Evolutionary conservation across 305 asterid genomes (phyloP), one percentile per base, ranked within the genome.

Genomic region (Fraxinus sp.): DNA sequence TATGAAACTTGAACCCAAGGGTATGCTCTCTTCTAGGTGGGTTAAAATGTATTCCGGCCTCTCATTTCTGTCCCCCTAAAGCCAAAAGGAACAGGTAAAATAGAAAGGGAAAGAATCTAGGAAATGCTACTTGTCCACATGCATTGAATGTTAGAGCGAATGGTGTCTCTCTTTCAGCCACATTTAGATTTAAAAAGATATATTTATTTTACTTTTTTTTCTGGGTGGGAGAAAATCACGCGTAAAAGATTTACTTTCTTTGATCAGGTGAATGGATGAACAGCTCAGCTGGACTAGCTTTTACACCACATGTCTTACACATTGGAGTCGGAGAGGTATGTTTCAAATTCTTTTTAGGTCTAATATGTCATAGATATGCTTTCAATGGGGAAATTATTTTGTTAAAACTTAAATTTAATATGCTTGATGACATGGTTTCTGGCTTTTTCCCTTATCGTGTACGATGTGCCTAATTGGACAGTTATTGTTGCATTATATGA

Each of bases 201-300:
- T 5, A 0, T 26, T 13, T 76, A n/a, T 18, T 77, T 3, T 62
- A 24, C 1, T 0, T 36, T 36, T 49, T 6, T 18, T 33, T 14
- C 13, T 14, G 32, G 57, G 39, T 16, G 71, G 30, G 33, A 24
- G 35, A 64, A 64, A 64, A 10, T 24, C 13, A 9, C 6, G 36
- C 4, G 8, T 66, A 26, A 66, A 66, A 66, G 33, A 35, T 33
- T 33, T 7, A 18, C 22, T 74, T 83, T 81, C 14, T 76, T 71
- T 39, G 33, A 64, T 26, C 84, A 92, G 95, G 95, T 85, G 94
- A 92, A 66, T 92, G 95, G 95, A 90, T 90, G 95, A 89, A 88
- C 83, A 86, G 70, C 82, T 88, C 95, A 72, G 94, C 93, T 75
- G 95, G 94, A 71, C 84, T 88, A 30, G 95, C 95, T 32, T 92